Base-by-base conservation (phyloP, 192 early-diverging fungal genomes). In the Paraglomus occultum region DNA sequence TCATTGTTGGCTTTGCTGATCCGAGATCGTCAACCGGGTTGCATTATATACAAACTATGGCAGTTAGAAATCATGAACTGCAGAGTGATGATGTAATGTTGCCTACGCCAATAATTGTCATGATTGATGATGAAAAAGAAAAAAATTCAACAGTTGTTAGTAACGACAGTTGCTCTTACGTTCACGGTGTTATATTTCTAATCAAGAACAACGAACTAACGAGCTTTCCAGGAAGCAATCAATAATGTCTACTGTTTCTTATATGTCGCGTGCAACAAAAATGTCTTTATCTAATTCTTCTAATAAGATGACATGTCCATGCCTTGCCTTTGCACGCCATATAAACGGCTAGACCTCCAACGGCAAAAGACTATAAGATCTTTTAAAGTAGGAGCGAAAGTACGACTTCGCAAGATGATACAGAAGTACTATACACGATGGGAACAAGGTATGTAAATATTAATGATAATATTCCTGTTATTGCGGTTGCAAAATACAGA, bases 1-100 rank as follows among this genome's bases (percentile, higher is more conserved):
- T 49, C 63, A 65, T 65, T 51, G 4, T 51, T 51, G 48, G 40
- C 15, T 65, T 65, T 65, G 23, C 18, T 51, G 63, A 65, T 51
- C 46, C 47, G 47, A 64, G 63, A 50, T 49, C 47, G 48, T 64
- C 47, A 15, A 14, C 38, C n/a, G 42, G 42, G 57, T 59, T 59
- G 23, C 11, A 59, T 40, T 59, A 22, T 59, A 38, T 59, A 40
- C 57, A n/a, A n/a, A n/a, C n/a, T n/a, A n/a, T n/a, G n/a, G n/a
- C n/a, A n/a, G n/a, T n/a, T n/a, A n/a, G n/a, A n/a, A n/a, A n/a
- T n/a, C n/a, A n/a, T n/a, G n/a, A n/a, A n/a, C n/a, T n/a, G n/a
- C n/a, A n/a, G n/a, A n/a, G n/a, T n/a, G n/a, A n/a, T n/a, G n/a
- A n/a, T n/a, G n/a, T n/a, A n/a, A n/a, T n/a, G n/a, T n/a, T n/a